Percentiles rank a stretch among this genome's conserved stretches.
phyloP scores from a whole-genome alignment of 2,329 filamentous ascomycete species.

The Sarocladium strictum region DNA sequence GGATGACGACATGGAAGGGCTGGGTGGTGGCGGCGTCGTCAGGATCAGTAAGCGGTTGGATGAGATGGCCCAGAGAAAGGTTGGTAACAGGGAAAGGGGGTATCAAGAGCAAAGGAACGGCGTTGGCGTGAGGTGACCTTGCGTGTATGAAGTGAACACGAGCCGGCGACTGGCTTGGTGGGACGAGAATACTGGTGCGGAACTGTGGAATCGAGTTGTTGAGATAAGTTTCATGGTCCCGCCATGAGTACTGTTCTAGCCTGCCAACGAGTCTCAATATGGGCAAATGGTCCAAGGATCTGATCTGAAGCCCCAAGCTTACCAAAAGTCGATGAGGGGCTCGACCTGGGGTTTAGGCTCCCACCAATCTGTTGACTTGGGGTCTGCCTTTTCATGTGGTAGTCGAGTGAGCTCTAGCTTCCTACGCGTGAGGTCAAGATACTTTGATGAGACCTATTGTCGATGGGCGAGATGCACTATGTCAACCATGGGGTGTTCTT shows the following conservation, averaged over 20 bases:
- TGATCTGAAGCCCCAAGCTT: constrained; percentile 17
- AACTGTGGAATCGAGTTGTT: constrained; percentile 59
- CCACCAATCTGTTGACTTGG: constrained; percentile 46
- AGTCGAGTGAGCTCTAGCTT: constrained; percentile 63
- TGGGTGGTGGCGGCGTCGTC: constrained; percentile 36
- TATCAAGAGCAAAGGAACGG: constrained; percentile 58
- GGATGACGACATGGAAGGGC: constrained; percentile 61
- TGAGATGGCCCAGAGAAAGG: constrained; percentile 50
- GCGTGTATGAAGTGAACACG: constrained; percentile 62
- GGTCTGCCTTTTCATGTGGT: constrained; percentile 49
- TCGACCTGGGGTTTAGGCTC: constrained; percentile 58
- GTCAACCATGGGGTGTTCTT: constrained; percentile 20
- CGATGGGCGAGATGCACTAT: background rate
- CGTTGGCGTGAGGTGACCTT: constrained; percentile 43
- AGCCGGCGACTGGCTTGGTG: constrained; percentile 34
- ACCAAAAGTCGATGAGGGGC: constrained; percentile 61
- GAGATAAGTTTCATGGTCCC: constrained; percentile 49
- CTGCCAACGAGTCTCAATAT: constrained; percentile 34
- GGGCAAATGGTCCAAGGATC: background rate
- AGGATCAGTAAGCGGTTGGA: constrained; percentile 49
- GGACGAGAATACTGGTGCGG: constrained; percentile 46
- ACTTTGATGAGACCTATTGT: constrained; percentile 56
- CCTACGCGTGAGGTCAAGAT: constrained; percentile 59
- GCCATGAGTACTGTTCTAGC: constrained; percentile 63
- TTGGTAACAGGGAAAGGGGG: constrained; percentile 63